Evolutionary conservation across 495 filamentous ascomycete species (phyloP), one percentile per base, ranked within the genome.

Genomic region (Neurospora sp.): DNA sequence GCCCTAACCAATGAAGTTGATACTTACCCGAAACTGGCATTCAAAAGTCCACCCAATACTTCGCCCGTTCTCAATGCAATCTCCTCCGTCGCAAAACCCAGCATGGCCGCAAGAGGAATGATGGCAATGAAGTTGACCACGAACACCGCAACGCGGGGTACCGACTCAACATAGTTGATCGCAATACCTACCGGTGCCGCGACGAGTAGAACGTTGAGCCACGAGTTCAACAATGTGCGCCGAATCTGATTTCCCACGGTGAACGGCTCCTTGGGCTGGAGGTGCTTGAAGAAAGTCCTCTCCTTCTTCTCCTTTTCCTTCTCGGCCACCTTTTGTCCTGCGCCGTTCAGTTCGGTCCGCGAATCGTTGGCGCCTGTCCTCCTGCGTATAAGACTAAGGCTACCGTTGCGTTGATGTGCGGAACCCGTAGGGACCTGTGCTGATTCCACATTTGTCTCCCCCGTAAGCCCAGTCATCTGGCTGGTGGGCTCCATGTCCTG

Each of bases 31-130:
- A 97, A 97, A 31, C 90, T 89, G 35, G 94, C 94, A 78, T 97
- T 97, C 35, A 97, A 81, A 40, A 98, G 82, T 40, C 94, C 94
- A 71, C 94, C 94, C 39, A 97, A 80, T 6, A 92, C 94, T 75
- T 98, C 94, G 59, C 94, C 93, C 20, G 94, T 89, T 65, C 92
- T 90, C 16, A 91, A 88, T 8, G 92, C 89, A 75, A 98, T 85
- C 81, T 98, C 93, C 83, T 97, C 94, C 3, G 94, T 98, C 41
- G 93, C 94, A 81, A 95, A 96, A 77, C 93, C 93, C 74, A 98
- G 82, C 81, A 98, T 82, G 1, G 93, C 91, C n/a, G 94, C 94
- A 40, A 98, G 85, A 22, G 94, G 94, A 69, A 97, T 86, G 73
- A 97, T 97, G 44, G 93, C 93, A 73, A 96, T 87, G 78, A 97